Base-by-base conservation (phyloP, 257 asterid species). In the Solanum sejunctum region DNA sequence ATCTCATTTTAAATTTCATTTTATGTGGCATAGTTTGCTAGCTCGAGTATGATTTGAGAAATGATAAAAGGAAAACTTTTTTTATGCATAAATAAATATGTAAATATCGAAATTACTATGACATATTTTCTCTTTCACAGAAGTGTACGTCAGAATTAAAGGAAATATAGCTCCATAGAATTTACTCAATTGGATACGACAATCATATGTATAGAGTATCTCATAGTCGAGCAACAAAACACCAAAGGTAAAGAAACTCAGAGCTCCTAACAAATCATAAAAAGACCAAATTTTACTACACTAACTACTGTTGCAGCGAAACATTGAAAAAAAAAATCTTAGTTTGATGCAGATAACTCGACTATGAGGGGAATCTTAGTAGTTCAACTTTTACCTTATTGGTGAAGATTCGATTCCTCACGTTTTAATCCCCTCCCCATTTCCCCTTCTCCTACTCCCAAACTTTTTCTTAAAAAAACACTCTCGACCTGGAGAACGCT, bases 121-220 rank as follows among this genome's bases (percentile, higher is more conserved):
- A 39, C 9, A 69, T 16, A 36, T 69, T 17, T 70, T 39, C 4
- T 10, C 23, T 39, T 32, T 70, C 79, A 18, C 45, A 4, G 18
- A 41, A 43, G 28, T 39, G 28, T 21, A 10, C 5, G 39, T 43
- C 18, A 72, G 15, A 72, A 12, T 72, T 21, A 45, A 73, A 43
- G 81, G 43, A 17, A 47, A n/a, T 45, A 73, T 23, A 73, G 57
- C 39, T 72, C 11, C 28, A 45, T 45, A 43, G 20, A 12, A 43
- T 47, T 21, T 41, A 73, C 21, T n/a, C 20, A 73, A 73, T n/a
- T 73, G 60, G 81, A 75, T 89, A 86, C 90, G 88, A 80, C 72
- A 87, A 61, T 49, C 13, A 63, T 88, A 90, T 92, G 89, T 90
- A 91, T 93, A 91, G 20, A 72, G 58, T 75, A 12, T 36, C 75